Evolutionary conservation across 345 rosid genomes (phyloP).

Genomic region (Acer yangbiense): DNA sequence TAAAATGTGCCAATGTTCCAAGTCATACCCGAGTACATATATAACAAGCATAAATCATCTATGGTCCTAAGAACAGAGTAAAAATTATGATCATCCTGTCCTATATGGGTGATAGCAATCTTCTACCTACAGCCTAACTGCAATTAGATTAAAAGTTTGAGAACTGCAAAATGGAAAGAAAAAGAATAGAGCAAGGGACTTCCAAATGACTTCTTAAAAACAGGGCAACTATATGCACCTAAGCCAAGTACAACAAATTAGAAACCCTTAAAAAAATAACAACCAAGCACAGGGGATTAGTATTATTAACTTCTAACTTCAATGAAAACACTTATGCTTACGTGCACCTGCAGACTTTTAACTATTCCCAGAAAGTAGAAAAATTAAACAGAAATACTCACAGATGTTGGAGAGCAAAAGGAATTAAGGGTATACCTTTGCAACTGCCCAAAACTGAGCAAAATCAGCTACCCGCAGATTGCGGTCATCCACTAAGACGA

Average conservation of each 20-base stretch:
- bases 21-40: not conserved
- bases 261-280: not conserved
- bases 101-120: constrained; percentile 2
- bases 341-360: constrained; percentile 39
- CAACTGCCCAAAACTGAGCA: constrained; percentile 99
- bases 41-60: constrained; percentile 3
- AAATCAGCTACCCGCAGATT: constrained; percentile 99
- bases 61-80: constrained; percentile 14
- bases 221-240: not conserved
- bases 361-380: constrained; percentile 36
- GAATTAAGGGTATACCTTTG: constrained; percentile 94
- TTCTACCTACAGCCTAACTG: not conserved
- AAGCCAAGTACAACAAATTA: not conserved
- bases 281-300: constrained; percentile 13
- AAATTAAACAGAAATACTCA: constrained; percentile 37
- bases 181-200: constrained; percentile 7
- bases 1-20: not conserved
- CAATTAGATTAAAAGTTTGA: not conserved
- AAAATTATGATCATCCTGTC: constrained; percentile 9
- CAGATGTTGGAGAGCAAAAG: constrained; percentile 50
- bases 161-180: not conserved
- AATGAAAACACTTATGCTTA: constrained; percentile 26
- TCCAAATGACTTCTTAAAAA: not conserved
- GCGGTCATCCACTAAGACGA: constrained; percentile 99
- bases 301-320: constrained; percentile 20